Evolutionary conservation across 192 early-diverging fungal genomes (phyloP).

Genomic region (Linnemannia hyalina): DNA sequence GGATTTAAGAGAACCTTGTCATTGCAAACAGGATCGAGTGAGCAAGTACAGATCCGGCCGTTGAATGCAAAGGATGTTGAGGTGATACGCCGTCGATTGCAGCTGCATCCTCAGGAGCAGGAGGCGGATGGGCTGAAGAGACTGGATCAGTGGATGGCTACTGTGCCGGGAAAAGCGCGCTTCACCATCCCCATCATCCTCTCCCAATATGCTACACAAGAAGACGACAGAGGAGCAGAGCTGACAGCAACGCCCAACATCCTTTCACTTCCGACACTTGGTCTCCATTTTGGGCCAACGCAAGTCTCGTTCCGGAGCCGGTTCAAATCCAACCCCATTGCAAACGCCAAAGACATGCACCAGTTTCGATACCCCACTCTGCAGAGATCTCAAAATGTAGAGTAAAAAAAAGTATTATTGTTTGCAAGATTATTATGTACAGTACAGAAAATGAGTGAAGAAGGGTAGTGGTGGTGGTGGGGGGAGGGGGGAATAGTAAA

Average conservation of each 20-base stretch:
- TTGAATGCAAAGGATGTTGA: constrained; percentile 13
- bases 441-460: background rate
- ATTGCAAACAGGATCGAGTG: no score
- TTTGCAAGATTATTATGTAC: background rate
- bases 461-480: no score
- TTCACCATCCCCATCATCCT: constrained; percentile 32
- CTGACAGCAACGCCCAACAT: background rate
- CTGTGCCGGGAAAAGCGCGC: constrained; percentile 19
- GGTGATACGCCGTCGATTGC: background rate
- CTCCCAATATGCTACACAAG: background rate
- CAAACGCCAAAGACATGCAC: background rate
- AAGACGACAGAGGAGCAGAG: background rate
- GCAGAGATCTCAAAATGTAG: background rate
- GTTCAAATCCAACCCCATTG: constrained; percentile 29
- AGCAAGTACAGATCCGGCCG: constrained; percentile 13
- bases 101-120: background rate
- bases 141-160: constrained; percentile 16
- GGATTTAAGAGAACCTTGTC: background rate
- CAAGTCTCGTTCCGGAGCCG: background rate
- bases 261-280: constrained; percentile 30
- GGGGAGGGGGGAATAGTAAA: no score
- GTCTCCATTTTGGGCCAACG: constrained; percentile 3
- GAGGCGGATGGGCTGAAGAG: background rate
- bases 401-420: background rate
- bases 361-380: background rate